phyloP scores from a whole-genome alignment of 2,329 filamentous ascomycete species.

The Fusarium burgessii region DNA sequence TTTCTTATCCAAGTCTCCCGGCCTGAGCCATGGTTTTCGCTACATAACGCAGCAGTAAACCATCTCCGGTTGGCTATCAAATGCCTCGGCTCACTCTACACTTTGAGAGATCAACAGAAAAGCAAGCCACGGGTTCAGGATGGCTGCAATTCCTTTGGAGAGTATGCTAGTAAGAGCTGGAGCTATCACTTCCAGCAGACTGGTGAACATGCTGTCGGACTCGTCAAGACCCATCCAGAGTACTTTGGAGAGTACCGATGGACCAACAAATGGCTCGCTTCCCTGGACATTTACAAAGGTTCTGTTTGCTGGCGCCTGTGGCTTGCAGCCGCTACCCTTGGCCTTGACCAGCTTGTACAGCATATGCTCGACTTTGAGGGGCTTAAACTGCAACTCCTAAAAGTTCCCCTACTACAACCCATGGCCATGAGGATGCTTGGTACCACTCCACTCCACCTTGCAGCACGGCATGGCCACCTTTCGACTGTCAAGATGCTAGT shows the following conservation, averaged over 20 bases:
- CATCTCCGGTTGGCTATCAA: background rate
- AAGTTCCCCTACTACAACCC: background rate
- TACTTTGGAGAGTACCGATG: background rate
- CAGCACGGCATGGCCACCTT: background rate
- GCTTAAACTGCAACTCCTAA: background rate
- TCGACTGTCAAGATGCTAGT: background rate
- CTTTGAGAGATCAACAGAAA: background rate
- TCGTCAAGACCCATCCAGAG: background rate
- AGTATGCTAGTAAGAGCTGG: background rate
- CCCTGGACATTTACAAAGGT: background rate
- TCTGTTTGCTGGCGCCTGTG: background rate
- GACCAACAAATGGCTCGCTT: background rate
- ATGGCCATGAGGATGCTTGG: background rate
- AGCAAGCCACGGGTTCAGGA: accelerated
- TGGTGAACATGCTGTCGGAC: background rate
- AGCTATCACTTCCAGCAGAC: background rate
- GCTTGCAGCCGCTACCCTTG: background rate
- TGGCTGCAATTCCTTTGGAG: background rate
- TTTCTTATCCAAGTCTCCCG: background rate
- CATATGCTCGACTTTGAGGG: background rate
- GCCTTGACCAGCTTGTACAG: background rate
- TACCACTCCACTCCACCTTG: background rate
- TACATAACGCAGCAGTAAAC: background rate
- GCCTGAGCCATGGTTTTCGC: background rate
- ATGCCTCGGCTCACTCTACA: background rate